Percentiles rank a stretch among this genome's conserved stretches.
Evolutionary conservation across 1,139 yeast genomes (phyloP).

Genomic region (Yamadazyma atmosphaerica): DNA sequence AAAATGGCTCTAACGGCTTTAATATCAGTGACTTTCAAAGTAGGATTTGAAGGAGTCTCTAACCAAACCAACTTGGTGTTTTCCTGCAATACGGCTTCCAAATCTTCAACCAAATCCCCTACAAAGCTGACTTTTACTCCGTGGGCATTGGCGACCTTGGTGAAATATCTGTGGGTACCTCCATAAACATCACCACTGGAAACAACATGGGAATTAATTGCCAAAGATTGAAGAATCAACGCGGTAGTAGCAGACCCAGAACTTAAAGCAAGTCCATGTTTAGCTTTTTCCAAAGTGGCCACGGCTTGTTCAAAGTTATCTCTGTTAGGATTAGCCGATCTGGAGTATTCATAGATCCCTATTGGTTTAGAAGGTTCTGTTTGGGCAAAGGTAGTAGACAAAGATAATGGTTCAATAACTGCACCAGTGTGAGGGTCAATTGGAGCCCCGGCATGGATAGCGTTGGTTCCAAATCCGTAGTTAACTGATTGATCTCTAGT

Average conservation of each 20-base stretch:
- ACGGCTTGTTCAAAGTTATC: conserved; percentile 77
- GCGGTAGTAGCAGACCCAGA: conserved; percentile 91
- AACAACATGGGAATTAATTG: conserved; percentile 71
- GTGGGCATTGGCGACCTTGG: conserved; percentile 80
- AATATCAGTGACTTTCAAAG: conserved; percentile 75
- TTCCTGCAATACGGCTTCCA: conserved; percentile 53
- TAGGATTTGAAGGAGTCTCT: conserved; percentile 89
- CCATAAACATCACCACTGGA: conserved; percentile 91
- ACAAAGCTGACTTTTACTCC: conserved; percentile 74
- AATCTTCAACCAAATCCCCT: conserved; percentile 60
- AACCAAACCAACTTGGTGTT: conserved; percentile 83
- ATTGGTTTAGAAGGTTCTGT: conserved; percentile 73
- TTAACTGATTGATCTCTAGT: conserved; percentile 16
- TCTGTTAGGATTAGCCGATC: conserved; percentile 89
- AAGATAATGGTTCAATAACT: conserved; percentile 80
- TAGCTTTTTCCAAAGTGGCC: conserved; percentile 78
- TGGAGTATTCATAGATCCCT: conserved; percentile 81
- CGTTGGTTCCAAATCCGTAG: conserved; percentile 70
- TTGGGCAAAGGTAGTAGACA: conserved; percentile 87
- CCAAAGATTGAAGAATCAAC: conserved; percentile 70
- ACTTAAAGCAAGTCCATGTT: conserved; percentile 75
- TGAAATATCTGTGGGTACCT: conserved; percentile 90
- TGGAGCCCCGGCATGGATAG: conserved; percentile 82
- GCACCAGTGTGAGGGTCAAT: conserved; percentile 81
- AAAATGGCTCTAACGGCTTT: conserved; percentile 56